phyloP scores from a whole-genome alignment of 768 basidiomycete species.

The Collybiopsis luxurians region DNA sequence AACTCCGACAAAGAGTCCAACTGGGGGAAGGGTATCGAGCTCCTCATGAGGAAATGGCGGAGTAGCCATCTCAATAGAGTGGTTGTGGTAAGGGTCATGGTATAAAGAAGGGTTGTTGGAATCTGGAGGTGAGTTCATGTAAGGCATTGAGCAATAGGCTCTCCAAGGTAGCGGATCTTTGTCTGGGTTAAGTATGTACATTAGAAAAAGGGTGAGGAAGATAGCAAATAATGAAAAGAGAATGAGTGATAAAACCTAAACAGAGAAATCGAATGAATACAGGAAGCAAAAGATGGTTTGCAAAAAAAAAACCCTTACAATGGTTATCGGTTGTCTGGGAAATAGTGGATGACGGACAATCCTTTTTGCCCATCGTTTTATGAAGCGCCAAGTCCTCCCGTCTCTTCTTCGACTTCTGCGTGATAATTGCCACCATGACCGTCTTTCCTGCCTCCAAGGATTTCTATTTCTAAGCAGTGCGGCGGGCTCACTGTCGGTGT shows the following conservation, averaged over 20 bases:
- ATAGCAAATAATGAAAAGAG: constrained; percentile 80
- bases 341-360: constrained; percentile 72
- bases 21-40: constrained; percentile 75
- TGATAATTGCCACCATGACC: constrained; percentile 55
- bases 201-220: constrained; percentile 81
- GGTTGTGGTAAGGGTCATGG: constrained; percentile 28
- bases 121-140: constrained; percentile 41
- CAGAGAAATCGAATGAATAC: constrained; percentile 11
- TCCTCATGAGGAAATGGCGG: constrained; percentile 68
- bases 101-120: constrained; percentile 30
- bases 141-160: constrained; percentile 81
- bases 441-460: constrained; percentile 42
- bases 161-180: constrained; percentile 94
- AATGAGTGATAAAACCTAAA: constrained; percentile 65
- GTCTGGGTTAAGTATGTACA: constrained; percentile 93
- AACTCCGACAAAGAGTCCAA: constrained; percentile 85
- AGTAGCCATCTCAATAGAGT: constrained; percentile 28
- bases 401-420: constrained; percentile 53
- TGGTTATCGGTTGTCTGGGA: constrained; percentile 77
- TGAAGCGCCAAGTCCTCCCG: constrained; percentile 41
- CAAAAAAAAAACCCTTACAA: constrained; percentile 47
- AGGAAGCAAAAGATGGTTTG: no score
- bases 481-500: constrained; percentile 62
- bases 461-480: constrained; percentile 28
- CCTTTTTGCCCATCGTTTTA: constrained; percentile 54